Evolutionary conservation across 2,329 filamentous ascomycete genomes (phyloP), one percentile per base, ranked within the genome.

Genomic region (Lecanicillium sp.): DNA sequence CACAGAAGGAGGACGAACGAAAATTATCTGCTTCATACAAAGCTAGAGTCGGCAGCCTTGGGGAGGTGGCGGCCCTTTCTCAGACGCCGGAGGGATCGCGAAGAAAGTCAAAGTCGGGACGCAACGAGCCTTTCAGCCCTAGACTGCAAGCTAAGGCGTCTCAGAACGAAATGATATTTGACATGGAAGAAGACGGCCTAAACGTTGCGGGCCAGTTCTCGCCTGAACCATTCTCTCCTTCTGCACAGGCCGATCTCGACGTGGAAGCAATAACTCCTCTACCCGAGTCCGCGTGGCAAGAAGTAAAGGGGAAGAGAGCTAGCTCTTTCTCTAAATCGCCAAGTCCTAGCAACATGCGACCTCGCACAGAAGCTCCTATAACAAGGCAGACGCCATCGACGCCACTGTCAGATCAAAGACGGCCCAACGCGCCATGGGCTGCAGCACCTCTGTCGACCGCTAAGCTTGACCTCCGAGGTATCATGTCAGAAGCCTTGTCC

Each of bases 131-230:
- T 0, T 70, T 74, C 37, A 85, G 78, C 40, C 86, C 87, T 1
- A 68, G 64, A 14, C 65, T 92, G 32, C 80, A 76, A 39, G 71
- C 82, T 2, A 87, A 78, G 51, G 71, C 71, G 15, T 89, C 83
- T 1, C 66, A 72, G 2, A 71, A 71, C 28, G 89, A 95, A 49
- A 70, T 95, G 39, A 94, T 95, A 58, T 95, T 95, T 54, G 79
- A 86, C 47, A 95, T 95, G 88, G 90, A 95, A 42, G 88, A 88
- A 31, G 71, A 70, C 9, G 46, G 51, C 1, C 51, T 57, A 6
- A 49, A 47, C 2, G 40, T 48, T 7, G 44, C 46, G 18, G 64
- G 57, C 35, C 56, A 60, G 3, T 35, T 38, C 11, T 55, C 53
- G 8, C 49, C 52, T 11, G 37, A 40, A 11, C 41, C 45, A 6